Conservation (phyloP, 495 filamentous ascomycete species). For the Aspergillus bridgeri region DNA sequence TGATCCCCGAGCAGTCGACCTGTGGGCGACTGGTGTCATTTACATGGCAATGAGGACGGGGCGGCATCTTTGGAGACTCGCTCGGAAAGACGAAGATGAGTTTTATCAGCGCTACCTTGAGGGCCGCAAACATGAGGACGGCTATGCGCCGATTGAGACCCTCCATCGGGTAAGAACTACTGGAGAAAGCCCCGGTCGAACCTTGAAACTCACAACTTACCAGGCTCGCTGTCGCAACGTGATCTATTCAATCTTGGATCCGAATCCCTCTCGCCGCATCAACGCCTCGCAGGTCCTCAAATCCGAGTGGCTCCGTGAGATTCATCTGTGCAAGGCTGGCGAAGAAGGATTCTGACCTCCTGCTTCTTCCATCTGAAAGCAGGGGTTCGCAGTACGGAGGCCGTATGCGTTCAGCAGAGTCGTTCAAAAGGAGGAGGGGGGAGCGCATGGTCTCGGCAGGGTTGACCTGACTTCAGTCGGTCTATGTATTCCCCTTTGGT, state of each 20-base stretch:
- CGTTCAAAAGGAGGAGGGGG: background rate
- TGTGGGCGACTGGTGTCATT: slow-evolving; percentile 97
- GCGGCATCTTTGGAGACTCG: slow-evolving; percentile 91
- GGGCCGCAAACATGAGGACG: slow-evolving; percentile 87
- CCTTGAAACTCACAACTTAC: slow-evolving; percentile 22
- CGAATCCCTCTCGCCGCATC: slow-evolving; percentile 85
- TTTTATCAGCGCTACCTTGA: slow-evolving; percentile 93
- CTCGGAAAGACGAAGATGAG: slow-evolving; percentile 92
- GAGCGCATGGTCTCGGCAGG: slow-evolving; percentile 8
- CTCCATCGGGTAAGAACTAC: slow-evolving; percentile 77
- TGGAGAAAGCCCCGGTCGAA: slow-evolving; percentile 9
- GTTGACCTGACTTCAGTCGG: slow-evolving; percentile 10
- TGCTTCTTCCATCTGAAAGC: background rate
- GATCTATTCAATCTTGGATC: slow-evolving; percentile 97
- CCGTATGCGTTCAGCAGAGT: background rate
- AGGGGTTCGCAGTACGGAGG: background rate
- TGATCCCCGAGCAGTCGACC: slow-evolving; percentile 91
- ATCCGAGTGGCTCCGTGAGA: slow-evolving; percentile 97
- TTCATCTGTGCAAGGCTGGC: slow-evolving; percentile 91
- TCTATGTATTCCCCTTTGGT: slow-evolving; percentile 7
- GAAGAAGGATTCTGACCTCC: slow-evolving; percentile 74
- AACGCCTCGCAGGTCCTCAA: slow-evolving; percentile 95
- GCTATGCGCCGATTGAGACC: slow-evolving; percentile 94
- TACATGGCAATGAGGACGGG: slow-evolving; percentile 99
- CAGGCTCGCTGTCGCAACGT: slow-evolving; percentile 97